Evolutionary conservation across 1,284 basidiomycete species (phyloP), one percentile per base, ranked within the genome.

Genomic region (Cystobasidium pallidum): DNA sequence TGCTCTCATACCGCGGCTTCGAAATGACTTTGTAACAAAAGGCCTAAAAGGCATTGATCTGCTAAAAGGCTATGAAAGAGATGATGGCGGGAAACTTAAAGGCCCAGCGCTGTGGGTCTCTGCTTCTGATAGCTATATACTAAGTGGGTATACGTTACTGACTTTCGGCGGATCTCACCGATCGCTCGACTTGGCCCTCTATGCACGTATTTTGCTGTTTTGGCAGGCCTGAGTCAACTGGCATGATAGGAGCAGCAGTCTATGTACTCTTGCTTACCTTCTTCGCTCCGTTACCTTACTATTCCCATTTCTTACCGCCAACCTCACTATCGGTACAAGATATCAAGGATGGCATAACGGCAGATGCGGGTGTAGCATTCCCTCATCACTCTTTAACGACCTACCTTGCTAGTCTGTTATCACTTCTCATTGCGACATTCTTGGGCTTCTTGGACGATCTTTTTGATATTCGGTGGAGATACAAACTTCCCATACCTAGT

Each of bases 401-500:
- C 0, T 99, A 96, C 81, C 85, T 99, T 19, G 95, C 95, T 0
- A 93, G 93, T 0, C 81, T 99, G 8, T 85, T 99, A 15, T 94
- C 91, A 0, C 85, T 99, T 26, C 83, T 97, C 30, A 91, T 92
- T 30, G 94, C 96, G 0, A 94, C 93, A 0, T 86, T 99, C 75
- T 87, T 99, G 1, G 95, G 96, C 10, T 97, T 99, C 79, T 84
- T 98, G 58, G 96, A 99, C 79, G 96, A 99, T 81, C 87, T 99
- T 1, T 99, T 99, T 78, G 96, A 99, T 80, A 98, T 99, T 76
- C 88, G 96, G 13, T 99, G 96, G 96, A 83, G 96, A 73, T 93
- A 98, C 83, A 99, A 99, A 81, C 82, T 99, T 8, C 96, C 96
- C 0, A 96, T 99, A 67, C 96, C 94, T 0, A 65, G 78, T 79